Evolutionary conservation across 2,329 filamentous ascomycete species (phyloP).

Genomic region (Sporothrix curviconia): DNA sequence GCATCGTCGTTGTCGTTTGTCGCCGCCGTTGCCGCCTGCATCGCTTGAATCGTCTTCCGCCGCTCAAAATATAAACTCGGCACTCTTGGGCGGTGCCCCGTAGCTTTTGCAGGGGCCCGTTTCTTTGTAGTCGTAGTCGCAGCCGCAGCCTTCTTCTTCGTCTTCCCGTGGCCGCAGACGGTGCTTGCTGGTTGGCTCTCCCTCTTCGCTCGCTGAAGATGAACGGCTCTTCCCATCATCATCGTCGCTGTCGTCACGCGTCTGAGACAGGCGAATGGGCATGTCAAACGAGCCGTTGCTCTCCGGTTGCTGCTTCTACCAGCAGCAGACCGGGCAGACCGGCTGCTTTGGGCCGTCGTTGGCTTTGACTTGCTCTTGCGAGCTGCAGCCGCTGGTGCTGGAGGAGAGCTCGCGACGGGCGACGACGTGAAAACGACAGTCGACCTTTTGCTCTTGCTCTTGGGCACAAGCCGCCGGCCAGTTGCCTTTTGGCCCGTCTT

Average conservation of each 20-base stretch:
- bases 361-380: neutral
- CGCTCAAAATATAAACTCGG: constrained; percentile 10
- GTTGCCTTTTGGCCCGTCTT: neutral
- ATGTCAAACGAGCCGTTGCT: constrained; percentile 6
- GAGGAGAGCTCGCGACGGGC: constrained; percentile 17
- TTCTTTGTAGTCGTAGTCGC: neutral
- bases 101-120: neutral
- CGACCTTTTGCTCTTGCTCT: neutral
- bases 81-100: constrained; percentile 9
- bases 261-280: constrained; percentile 17
- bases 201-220: neutral
- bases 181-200: neutral
- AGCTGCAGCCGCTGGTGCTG: neutral
- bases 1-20: too few species aligned
- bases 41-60: constrained; percentile 8
- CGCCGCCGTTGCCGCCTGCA: neutral
- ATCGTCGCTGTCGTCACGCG: constrained; percentile 12
- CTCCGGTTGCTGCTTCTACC: neutral
- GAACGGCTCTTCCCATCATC: neutral
- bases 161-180: neutral
- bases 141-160: neutral
- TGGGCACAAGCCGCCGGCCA: neutral
- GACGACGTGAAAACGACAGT: constrained; percentile 6
- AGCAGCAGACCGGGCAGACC: too few species aligned
- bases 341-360: neutral